A percentile compares a stretch with the other conserved stretches of the same genome.
phyloP scores from a whole-genome alignment of 371 early-diverging fungal genomes.

The Rhizopus sp. region DNA sequence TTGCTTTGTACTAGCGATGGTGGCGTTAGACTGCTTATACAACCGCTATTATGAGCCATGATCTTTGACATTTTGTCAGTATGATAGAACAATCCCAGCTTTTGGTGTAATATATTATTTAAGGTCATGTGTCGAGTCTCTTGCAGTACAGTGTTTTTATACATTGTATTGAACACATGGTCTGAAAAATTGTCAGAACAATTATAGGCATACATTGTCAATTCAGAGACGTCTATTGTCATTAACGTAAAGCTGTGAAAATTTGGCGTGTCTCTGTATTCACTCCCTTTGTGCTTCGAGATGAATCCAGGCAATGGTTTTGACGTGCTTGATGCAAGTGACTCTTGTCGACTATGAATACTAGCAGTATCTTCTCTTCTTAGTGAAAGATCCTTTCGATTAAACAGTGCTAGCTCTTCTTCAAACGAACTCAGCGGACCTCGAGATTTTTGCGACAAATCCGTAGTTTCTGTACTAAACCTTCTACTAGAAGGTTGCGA shows the following conservation, averaged over 20 bases:
- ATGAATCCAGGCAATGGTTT: slow-evolving; percentile 32
- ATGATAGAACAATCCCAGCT: slow-evolving; percentile 72
- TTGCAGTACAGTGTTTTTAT: slow-evolving; percentile 28
- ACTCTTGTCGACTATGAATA: slow-evolving; percentile 42
- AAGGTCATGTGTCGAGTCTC: slow-evolving; percentile 53
- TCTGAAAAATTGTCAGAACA: slow-evolving; percentile 59
- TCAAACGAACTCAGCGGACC: slow-evolving; percentile 9
- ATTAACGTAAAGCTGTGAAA: slow-evolving; percentile 62
- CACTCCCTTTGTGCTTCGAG: slow-evolving; percentile 23
- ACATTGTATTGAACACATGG: slow-evolving; percentile 48
- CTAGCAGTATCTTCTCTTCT: slow-evolving; percentile 28
- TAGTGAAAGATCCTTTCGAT: slow-evolving; percentile 7
- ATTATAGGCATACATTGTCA: slow-evolving; percentile 72
- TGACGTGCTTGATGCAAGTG: slow-evolving; percentile 34
- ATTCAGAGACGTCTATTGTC: slow-evolving; percentile 47
- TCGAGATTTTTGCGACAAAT: slow-evolving; percentile 26
- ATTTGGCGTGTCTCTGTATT: slow-evolving; percentile 20
- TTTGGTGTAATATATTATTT: slow-evolving; percentile 66
- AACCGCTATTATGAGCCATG: slow-evolving; percentile 7
- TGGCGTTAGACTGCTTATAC: not conserved
- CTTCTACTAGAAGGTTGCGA: slow-evolving; percentile 32
- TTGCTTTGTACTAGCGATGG: not conserved
- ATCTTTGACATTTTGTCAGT: slow-evolving; percentile 34
- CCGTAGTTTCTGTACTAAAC: slow-evolving; percentile 44
- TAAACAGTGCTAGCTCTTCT: slow-evolving; percentile 8